Percentiles rank a stretch among this genome's conserved stretches.
Evolutionary conservation across 2,329 filamentous ascomycete species (phyloP).

Genomic region (Davidsoniella australis): DNA sequence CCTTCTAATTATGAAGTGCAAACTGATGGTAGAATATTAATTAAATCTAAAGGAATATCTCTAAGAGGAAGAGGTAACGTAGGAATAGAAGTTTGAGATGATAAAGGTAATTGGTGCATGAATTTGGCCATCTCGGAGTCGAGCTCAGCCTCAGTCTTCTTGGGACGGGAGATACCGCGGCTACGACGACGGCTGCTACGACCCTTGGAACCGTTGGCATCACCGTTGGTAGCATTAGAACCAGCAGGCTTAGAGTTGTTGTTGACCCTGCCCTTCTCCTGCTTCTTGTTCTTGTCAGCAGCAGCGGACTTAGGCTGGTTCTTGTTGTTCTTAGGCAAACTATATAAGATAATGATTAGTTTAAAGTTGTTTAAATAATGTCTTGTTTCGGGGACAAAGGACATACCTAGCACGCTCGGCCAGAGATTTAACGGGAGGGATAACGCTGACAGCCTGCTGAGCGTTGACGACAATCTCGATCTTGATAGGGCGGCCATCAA

Average conservation of each 20-base stretch:
- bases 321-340: slow-evolving; percentile 35
- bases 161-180: slow-evolving; percentile 44
- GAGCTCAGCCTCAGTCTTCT: slow-evolving; percentile 91
- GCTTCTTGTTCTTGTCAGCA: slow-evolving; percentile 46
- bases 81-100: too few relatives aligned
- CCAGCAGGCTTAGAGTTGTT: not conserved
- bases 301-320: slow-evolving; percentile 70
- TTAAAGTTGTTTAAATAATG: slow-evolving; percentile 14
- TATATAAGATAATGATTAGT: slow-evolving; percentile 14
- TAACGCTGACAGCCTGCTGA: slow-evolving; percentile 48
- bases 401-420: slow-evolving; percentile 64
- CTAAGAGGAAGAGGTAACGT: too few relatives aligned
- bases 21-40: too few relatives aligned
- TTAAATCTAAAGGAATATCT: too few relatives aligned
- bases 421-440: slow-evolving; percentile 50
- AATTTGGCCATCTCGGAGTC: slow-evolving; percentile 95
- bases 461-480: slow-evolving; percentile 84
- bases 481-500: slow-evolving; percentile 84
- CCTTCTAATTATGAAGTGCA: too few relatives aligned
- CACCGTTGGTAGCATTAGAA: slow-evolving; percentile 19
- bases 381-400: slow-evolving; percentile 3
- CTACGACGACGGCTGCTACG: slow-evolving; percentile 27
- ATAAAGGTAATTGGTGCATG: too few relatives aligned
- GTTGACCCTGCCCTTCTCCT: slow-evolving; percentile 24
- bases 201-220: slow-evolving; percentile 20